Base-by-base conservation (phyloP, 768 basidiomycete genomes). In the Podaxis mareebaensis region DNA sequence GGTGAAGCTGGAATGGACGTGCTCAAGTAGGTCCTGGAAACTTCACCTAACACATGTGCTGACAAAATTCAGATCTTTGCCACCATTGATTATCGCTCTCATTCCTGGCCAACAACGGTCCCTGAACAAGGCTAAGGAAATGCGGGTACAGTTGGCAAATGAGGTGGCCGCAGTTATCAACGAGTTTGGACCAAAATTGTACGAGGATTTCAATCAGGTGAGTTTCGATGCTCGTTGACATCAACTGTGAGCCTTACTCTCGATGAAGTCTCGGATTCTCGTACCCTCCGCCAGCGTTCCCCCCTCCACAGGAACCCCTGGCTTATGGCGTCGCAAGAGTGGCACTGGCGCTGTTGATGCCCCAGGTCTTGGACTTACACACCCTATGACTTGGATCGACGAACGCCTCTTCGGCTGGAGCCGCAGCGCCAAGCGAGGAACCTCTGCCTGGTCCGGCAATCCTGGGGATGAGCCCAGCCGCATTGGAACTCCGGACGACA, bases 1-100 rank as follows among this genome's bases (percentile, higher is more conserved):
- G 96, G 96, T 48, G 96, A 99, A 74, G 96, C 96, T 38, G 96
- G 96, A 24, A 90, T 97, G 87, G 96, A 99, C 70, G 95, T 99
- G 28, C 81, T 95, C 59, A 98, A 98, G 95, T 96, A 69, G 67
- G 91, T 77, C 4, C 12, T 30, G 24, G 11, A 26, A 54, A 11
- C 30, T 4, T 7, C 44, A 24, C 11, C 22, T 20, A 30, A 30
- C 4, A 5, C 22, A 3, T 28, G 36, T 53, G 58, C 62, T 65
- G 54, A 60, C 68, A 11, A 60, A 63, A 20, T 26, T 54, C 56
- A 97, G 95, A 74, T 97, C 96, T 17, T 80, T 99, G 36, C 86
- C 93, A 38, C 96, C 96, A 10, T 82, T 99, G 48, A 80, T 98
- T 68, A 83, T 97, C 63, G 90, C 95, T 5, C 78, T 96, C 22